Percentiles rank a stretch among this genome's conserved stretches.
phyloP scores from a whole-genome alignment of 805 yeast genomes.

The Wickerhamiella azymoides region DNA sequence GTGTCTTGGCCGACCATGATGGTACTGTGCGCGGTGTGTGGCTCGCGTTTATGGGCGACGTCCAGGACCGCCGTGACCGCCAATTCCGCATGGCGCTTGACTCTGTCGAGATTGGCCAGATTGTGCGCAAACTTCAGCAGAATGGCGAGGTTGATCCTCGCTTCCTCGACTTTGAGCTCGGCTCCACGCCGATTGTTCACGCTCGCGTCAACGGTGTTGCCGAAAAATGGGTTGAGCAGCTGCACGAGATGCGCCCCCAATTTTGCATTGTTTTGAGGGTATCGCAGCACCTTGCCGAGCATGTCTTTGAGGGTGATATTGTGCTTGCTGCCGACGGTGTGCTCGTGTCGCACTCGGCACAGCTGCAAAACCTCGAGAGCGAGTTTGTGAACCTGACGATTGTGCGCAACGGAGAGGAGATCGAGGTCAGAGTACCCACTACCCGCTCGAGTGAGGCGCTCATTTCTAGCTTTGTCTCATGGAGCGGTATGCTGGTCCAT shows the following conservation, averaged over 20 bases:
- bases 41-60: conserved; percentile 73
- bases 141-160: conserved; percentile 34
- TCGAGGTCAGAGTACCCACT: conserved; percentile 51
- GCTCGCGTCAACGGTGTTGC: conserved; percentile 83
- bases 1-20: conserved; percentile 59
- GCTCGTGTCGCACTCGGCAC: conserved; percentile 52
- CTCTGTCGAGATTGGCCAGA: conserved; percentile 46
- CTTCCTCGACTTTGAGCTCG: conserved; percentile 69
- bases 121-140: conserved; percentile 39
- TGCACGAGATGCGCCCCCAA: conserved; percentile 54
- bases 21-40: conserved; percentile 77
- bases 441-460: conserved; percentile 41
- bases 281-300: conserved; percentile 30
- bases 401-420: conserved; percentile 54
- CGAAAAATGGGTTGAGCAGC: conserved; percentile 59
- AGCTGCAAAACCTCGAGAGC: conserved; percentile 37
- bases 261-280: conserved; percentile 59
- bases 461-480: conserved; percentile 55
- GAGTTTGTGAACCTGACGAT: conserved; percentile 42
- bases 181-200: conserved; percentile 49
- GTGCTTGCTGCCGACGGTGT: conserved; percentile 54
- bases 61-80: conserved; percentile 41
- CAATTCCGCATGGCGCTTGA: conserved; percentile 65
- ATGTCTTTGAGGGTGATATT: conserved; percentile 51
- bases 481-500: conserved; percentile 78